Evolutionary conservation across 2,329 filamentous ascomycete genomes (phyloP).

Genomic region (Colletotrichum sp.): DNA sequence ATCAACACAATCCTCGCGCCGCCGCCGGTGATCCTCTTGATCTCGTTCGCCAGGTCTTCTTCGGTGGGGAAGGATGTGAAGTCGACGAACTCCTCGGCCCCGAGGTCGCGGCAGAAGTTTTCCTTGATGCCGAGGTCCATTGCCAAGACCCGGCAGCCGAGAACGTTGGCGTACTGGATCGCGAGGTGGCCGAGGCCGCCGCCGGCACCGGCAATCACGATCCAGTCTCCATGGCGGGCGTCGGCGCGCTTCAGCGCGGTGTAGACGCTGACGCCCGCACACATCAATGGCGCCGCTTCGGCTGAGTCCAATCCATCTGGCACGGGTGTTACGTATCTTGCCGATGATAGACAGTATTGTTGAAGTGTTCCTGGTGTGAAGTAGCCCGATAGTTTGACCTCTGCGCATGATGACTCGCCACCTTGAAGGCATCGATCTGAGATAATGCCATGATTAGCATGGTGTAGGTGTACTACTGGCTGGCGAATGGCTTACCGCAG

Average conservation of each 20-base stretch:
- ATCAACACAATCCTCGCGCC: conserved; percentile 25
- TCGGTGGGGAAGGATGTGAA: conserved; percentile 22
- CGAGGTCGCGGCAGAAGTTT: conserved; percentile 25
- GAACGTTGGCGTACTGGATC: conserved; percentile 31
- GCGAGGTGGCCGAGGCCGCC: conserved; percentile 33
- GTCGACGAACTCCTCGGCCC: conserved; percentile 30
- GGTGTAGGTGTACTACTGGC: accelerated
- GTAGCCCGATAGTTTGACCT: conserved; percentile 28
- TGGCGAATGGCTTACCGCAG: conserved; percentile 16
- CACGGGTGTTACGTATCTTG: conserved; percentile 48
- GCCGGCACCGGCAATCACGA: conserved; percentile 32
- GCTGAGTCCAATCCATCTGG: conserved; percentile 37
- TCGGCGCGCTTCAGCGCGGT: conserved; percentile 50
- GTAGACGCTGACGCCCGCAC: conserved; percentile 69
- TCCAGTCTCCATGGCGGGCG: conserved; percentile 27
- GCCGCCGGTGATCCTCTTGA: conserved; percentile 23
- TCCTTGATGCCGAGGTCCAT: conserved; percentile 30
- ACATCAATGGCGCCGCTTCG: conserved; percentile 65
- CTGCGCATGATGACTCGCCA: conserved; percentile 24
- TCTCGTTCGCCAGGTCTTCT: background rate
- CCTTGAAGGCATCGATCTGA: conserved; percentile 24
- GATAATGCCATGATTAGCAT: background rate
- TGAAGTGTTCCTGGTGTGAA: conserved; percentile 29
- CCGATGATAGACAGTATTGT: conserved; percentile 24
- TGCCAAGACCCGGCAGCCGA: conserved; percentile 32